A percentile compares a stretch with the other conserved stretches of the same genome.
phyloP scores from a whole-genome alignment of 2,329 filamentous ascomycete species.

The Hansfordia pulvinata region DNA sequence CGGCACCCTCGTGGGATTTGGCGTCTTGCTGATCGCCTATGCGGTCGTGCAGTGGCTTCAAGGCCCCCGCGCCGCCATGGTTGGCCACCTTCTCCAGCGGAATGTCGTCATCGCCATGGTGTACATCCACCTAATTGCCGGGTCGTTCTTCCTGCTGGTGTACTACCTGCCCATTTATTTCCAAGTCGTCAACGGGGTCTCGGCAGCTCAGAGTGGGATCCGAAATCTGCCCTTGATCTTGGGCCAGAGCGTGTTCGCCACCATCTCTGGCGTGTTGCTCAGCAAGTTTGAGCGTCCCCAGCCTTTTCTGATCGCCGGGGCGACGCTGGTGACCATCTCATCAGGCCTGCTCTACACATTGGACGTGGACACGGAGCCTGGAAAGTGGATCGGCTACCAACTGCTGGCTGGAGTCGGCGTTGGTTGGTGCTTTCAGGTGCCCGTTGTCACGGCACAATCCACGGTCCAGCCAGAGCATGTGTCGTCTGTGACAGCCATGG shows the following conservation, averaged over 20 bases:
- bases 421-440: constrained; percentile 19
- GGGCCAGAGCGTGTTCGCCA: constrained; percentile 17
- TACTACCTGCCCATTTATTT: constrained; percentile 27
- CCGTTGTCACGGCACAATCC: constrained; percentile 21
- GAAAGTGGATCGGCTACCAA: constrained; percentile 29
- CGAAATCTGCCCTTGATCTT: constrained; percentile 21
- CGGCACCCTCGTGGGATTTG: constrained; percentile 14
- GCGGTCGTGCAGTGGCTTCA: constrained; percentile 16
- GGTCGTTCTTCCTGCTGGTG: constrained; percentile 18
- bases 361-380: constrained; percentile 10
- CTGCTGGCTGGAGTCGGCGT: constrained; percentile 22
- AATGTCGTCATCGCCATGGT: constrained; percentile 9
- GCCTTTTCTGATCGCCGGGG: constrained; percentile 20
- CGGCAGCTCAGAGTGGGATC: constrained; percentile 17
- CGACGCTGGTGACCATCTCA: constrained; percentile 16
- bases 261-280: constrained; percentile 13
- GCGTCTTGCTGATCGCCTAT: constrained; percentile 11
- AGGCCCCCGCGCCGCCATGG: constrained; percentile 18
- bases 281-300: constrained; percentile 13
- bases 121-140: constrained; percentile 15
- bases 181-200: constrained; percentile 20
- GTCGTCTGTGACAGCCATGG: constrained; percentile 11
- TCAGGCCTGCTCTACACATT: constrained; percentile 17
- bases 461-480: constrained; percentile 17
- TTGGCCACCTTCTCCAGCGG: constrained; percentile 3